Conservation (phyloP, 495 filamentous ascomycete species). For the Neurospora pannonica region DNA sequence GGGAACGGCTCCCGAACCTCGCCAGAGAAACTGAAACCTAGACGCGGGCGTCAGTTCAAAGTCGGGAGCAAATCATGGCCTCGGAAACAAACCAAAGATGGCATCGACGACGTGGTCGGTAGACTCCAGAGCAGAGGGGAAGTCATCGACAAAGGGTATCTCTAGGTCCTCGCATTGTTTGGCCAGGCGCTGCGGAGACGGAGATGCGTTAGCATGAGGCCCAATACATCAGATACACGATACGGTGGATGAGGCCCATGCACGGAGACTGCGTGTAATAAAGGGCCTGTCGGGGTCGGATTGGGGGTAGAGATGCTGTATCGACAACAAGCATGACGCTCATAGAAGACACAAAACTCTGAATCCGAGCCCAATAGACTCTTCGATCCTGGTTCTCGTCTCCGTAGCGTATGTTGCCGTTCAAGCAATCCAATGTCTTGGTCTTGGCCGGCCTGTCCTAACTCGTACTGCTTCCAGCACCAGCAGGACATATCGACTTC, state of each 20-base stretch:
- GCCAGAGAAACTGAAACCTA: constrained; percentile 88
- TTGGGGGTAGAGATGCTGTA: background rate
- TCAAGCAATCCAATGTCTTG: background rate
- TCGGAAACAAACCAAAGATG: constrained; percentile 61
- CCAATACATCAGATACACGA: background rate
- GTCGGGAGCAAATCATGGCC: background rate
- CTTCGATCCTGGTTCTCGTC: background rate
- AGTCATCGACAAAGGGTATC: constrained; percentile 80
- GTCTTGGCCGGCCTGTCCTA: background rate
- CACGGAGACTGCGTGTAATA: background rate
- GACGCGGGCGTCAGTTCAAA: constrained; percentile 3
- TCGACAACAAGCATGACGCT: background rate
- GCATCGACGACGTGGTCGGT: constrained; percentile 83
- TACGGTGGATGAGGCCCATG: background rate
- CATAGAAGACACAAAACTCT: background rate
- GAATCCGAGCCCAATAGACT: background rate
- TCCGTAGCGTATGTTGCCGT: background rate
- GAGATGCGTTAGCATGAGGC: constrained; percentile 9
- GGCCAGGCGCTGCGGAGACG: constrained; percentile 53
- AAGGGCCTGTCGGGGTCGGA: background rate
- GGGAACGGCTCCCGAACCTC: constrained; percentile 85
- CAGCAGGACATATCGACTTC: background rate
- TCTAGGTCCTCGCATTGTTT: constrained; percentile 76
- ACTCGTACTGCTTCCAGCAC: background rate
- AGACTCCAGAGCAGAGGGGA: constrained; percentile 51